phyloP scores from a whole-genome alignment of 768 basidiomycete species.

The Kwoniella bestiolae region DNA sequence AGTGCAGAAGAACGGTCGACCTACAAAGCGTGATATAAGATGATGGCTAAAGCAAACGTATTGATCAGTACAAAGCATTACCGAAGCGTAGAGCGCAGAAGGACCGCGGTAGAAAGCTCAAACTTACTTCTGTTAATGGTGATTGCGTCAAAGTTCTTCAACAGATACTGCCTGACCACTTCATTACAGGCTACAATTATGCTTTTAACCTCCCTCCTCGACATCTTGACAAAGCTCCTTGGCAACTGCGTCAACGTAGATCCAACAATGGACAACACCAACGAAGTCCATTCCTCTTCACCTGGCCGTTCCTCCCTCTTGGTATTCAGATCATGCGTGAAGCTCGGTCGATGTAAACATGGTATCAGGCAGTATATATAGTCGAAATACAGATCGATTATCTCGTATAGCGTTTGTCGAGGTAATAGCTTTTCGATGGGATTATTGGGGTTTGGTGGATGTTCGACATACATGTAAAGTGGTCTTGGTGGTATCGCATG shows the following conservation, averaged over 20 bases:
- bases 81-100: no score
- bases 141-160: slow-evolving; percentile 28
- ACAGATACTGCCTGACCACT: slow-evolving; percentile 37
- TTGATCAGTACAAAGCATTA: background rate
- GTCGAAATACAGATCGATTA: slow-evolving; percentile 88
- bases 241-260: slow-evolving; percentile 88
- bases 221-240: slow-evolving; percentile 76
- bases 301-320: slow-evolving; percentile 71
- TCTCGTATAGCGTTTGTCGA: slow-evolving; percentile 75
- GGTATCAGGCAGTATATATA: slow-evolving; percentile 91
- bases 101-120: background rate
- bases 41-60: slow-evolving; percentile 74
- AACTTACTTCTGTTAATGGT: slow-evolving; percentile 43
- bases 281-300: slow-evolving; percentile 85
- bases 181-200: slow-evolving; percentile 79
- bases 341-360: slow-evolving; percentile 86
- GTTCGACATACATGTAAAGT: slow-evolving; percentile 69
- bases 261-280: slow-evolving; percentile 87
- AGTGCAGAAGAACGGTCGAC: slow-evolving; percentile 50
- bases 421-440: slow-evolving; percentile 81
- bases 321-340: slow-evolving; percentile 83
- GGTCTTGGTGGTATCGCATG: background rate
- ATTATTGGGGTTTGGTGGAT: slow-evolving; percentile 67
- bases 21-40: slow-evolving; percentile 75
- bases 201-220: slow-evolving; percentile 78